These are phyloP conservation scores for Dipodascopsis uninucleata DNA, from an alignment of 805 yeast genomes.

Conservation along the genomic window DNA sequence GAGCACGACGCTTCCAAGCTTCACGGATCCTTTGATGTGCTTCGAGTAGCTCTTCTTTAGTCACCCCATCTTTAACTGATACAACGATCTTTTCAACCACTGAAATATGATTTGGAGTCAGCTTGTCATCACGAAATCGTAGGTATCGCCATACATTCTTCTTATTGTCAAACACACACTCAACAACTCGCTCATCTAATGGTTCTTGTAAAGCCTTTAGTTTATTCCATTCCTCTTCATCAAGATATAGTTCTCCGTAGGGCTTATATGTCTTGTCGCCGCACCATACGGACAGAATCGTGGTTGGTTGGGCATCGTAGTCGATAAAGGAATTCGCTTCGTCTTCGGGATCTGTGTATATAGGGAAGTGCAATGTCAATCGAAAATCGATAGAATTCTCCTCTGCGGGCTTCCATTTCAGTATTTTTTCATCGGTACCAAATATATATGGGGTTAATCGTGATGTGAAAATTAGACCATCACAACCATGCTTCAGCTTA, in stretches of 20 bases:
- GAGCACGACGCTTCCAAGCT: constrained; percentile 57
- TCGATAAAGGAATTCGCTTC: constrained; percentile 54
- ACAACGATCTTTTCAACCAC: constrained; percentile 79
- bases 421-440: constrained; percentile 81
- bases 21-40: constrained; percentile 54
- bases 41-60: constrained; percentile 66
- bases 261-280: constrained; percentile 62
- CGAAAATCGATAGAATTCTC: constrained; percentile 92
- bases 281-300: constrained; percentile 72
- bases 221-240: constrained; percentile 75
- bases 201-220: constrained; percentile 72
- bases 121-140: constrained; percentile 90
- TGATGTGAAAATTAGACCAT: constrained; percentile 91
- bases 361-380: constrained; percentile 57
- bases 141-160: constrained; percentile 74
- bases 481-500: constrained; percentile 78
- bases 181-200: constrained; percentile 82
- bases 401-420: constrained; percentile 97
- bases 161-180: constrained; percentile 64
- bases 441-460: constrained; percentile 79
- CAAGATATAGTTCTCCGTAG: constrained; percentile 60
- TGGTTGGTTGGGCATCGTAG: constrained; percentile 74
- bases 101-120: constrained; percentile 76
- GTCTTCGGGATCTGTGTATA: constrained; percentile 43
- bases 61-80: constrained; percentile 82